These are phyloP conservation scores for Epichloe aotearoae DNA, from an alignment of 2,329 filamentous ascomycete genomes.

Conservation along the genomic window DNA sequence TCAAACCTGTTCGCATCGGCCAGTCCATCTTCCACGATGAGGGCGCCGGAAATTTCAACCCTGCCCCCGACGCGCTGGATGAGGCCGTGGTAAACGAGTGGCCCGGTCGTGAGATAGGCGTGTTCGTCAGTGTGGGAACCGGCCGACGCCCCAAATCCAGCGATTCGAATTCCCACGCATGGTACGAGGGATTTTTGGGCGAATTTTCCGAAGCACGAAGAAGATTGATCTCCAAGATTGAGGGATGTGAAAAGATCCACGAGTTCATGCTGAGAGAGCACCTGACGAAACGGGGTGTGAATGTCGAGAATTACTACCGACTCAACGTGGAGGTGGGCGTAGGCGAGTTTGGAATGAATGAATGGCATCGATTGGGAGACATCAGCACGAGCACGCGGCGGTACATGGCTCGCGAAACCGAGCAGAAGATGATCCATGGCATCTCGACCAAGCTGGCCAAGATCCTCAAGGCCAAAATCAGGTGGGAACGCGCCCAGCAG, in stretches of 20 bases:
- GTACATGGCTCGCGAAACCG: slow-evolving; percentile 61
- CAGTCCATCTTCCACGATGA: slow-evolving; percentile 93
- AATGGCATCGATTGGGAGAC: slow-evolving; percentile 86
- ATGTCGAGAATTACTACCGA: slow-evolving; percentile 82
- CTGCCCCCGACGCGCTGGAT: slow-evolving; percentile 70
- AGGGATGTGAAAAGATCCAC: slow-evolving; percentile 86
- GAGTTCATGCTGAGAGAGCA: slow-evolving; percentile 72
- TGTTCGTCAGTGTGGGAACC: slow-evolving; percentile 90
- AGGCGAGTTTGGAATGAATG: slow-evolving; percentile 97
- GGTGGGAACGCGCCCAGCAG: slow-evolving; percentile 41
- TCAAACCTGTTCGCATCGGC: slow-evolving; percentile 90
- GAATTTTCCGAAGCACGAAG: slow-evolving; percentile 84
- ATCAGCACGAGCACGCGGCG: slow-evolving; percentile 85
- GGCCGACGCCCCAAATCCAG: slow-evolving; percentile 59
- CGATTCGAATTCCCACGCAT: slow-evolving; percentile 61
- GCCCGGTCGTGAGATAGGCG: slow-evolving; percentile 84
- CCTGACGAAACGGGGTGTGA: slow-evolving; percentile 64
- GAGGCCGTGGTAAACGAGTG: slow-evolving; percentile 89
- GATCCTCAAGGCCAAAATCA: slow-evolving; percentile 62
- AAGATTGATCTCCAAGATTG: slow-evolving; percentile 79
- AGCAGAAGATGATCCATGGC: slow-evolving; percentile 64
- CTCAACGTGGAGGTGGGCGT: slow-evolving; percentile 96
- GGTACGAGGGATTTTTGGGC: slow-evolving; percentile 90
- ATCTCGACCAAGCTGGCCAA: slow-evolving; percentile 72
- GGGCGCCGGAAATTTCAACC: slow-evolving; percentile 84